These are phyloP conservation scores for Vitis rupestris DNA, from an alignment of 164 flowering plant genomes.

Conservation along the genomic window DNA sequence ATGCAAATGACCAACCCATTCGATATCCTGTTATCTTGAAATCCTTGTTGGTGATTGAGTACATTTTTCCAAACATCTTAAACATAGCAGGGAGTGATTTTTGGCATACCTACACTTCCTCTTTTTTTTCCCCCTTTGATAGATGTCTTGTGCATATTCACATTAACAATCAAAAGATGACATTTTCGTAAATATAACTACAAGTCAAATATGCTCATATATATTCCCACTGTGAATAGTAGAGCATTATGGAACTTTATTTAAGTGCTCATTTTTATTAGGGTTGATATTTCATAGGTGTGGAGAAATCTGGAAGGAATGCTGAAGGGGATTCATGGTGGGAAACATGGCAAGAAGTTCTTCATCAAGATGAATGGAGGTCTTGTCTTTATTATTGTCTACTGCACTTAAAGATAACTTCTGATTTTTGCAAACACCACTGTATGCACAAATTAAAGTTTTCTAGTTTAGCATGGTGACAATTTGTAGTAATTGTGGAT, in stretches of 20 bases:
- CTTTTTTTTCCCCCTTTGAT: no score
- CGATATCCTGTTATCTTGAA: no score
- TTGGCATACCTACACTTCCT: no score
- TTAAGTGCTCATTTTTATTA: constrained; percentile 8
- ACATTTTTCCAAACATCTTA: no score
- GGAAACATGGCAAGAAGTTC: constrained; percentile 99
- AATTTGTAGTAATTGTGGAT: neutral
- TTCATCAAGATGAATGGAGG: constrained; percentile 99
- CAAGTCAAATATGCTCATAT: neutral
- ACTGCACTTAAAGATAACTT: neutral
- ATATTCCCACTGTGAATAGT: neutral
- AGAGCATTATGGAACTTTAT: neutral
- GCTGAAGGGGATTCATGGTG: constrained; percentile 99
- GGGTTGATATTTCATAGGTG: constrained; percentile 47
- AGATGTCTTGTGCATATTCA: no score
- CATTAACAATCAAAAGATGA: no score
- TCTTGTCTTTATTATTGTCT: constrained; percentile 13
- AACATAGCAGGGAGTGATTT: no score
- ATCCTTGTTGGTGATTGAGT: no score
- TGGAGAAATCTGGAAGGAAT: constrained; percentile 94
- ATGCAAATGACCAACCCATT: no score
- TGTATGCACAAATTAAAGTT: neutral
- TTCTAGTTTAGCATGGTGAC: neutral
- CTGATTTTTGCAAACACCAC: neutral
- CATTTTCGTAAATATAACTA: neutral